Base-by-base conservation (phyloP, 257 asterid genomes). In the Linaria vulgaris region DNA sequence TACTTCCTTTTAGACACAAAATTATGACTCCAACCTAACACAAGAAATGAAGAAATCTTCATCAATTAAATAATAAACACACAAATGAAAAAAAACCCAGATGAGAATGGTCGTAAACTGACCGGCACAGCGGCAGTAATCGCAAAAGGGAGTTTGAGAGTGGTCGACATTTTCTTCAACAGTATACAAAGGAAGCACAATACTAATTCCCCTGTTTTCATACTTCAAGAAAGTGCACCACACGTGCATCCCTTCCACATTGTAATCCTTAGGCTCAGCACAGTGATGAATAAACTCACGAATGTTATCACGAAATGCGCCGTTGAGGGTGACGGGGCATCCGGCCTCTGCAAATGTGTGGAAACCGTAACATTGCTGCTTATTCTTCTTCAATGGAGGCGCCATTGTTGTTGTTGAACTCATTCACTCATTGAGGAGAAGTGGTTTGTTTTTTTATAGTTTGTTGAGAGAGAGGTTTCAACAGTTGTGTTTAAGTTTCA, bases 21-120 rank as follows among this genome's bases (percentile, higher is more conserved):
- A 68, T 87, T 96, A 49, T 90, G 86, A 76, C 90, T 84, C 99
- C 97, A 90, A 9, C 99, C 99, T 90, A 75, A 57, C 70, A 4
- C 6, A 3, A 17, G 31, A 45, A 23, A 49, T 48, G 46, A 69
- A 39, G 68, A n/a, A 61, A 34, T 47, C 59, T 55, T 38, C 37
- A 31, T 22, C 25, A 56, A 58, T 20, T 22, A 21, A 56, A 58
- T 20, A 66, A 69, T 48, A 54, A 10, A 50, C 34, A 51, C 48
- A 12, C 34, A 12, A 30, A 58, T 14, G 21, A n/a, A 55, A 23
- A 3, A 53, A 39, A 65, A 20, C 34, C 60, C 61, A 16, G 24
- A 17, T 16, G 56, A 25, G 19, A 61, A 44, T 15, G 31, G 38
- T 59, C 23, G 27, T 24, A 8, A 8, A 43, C 76, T 50, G 41